Evolutionary conservation across 1,284 basidiomycete genomes (phyloP).

Genomic region (Cutaneotrichosporon sp.): DNA sequence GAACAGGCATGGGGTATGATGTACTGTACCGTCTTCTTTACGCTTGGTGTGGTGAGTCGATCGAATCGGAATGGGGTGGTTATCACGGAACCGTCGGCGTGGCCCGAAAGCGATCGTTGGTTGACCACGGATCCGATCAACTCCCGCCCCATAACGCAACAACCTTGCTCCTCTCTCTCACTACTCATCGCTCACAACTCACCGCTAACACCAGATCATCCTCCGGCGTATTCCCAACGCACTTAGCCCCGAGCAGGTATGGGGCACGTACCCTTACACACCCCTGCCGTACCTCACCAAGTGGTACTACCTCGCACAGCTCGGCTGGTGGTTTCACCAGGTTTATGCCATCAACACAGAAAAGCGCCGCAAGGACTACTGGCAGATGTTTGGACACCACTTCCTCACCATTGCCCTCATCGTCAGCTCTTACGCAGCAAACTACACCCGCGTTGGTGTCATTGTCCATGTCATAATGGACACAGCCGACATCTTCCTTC

Average conservation of each 20-base stretch:
- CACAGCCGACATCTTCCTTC: constrained; percentile 84
- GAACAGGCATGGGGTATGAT: constrained; percentile 90
- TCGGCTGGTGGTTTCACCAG: constrained; percentile 92
- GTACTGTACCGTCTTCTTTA: constrained; percentile 75
- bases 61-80: background rate
- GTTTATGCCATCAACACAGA: constrained; percentile 91
- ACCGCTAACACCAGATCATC: constrained; percentile 62
- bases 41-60: constrained; percentile 74
- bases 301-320: constrained; percentile 86
- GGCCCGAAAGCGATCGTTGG: background rate
- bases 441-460: constrained; percentile 84
- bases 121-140: background rate
- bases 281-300: constrained; percentile 77
- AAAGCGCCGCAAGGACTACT: constrained; percentile 84
- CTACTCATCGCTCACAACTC: background rate
- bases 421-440: constrained; percentile 71
- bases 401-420: constrained; percentile 82
- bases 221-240: constrained; percentile 71
- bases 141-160: no score
- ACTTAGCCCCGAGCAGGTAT: constrained; percentile 68
- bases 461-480: constrained; percentile 91
- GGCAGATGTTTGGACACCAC: constrained; percentile 96
- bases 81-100: background rate
- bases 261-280: constrained; percentile 78
- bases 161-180: background rate